Conservation (phyloP, 177 flowering plant genomes). For the Vitis hybrid region DNA sequence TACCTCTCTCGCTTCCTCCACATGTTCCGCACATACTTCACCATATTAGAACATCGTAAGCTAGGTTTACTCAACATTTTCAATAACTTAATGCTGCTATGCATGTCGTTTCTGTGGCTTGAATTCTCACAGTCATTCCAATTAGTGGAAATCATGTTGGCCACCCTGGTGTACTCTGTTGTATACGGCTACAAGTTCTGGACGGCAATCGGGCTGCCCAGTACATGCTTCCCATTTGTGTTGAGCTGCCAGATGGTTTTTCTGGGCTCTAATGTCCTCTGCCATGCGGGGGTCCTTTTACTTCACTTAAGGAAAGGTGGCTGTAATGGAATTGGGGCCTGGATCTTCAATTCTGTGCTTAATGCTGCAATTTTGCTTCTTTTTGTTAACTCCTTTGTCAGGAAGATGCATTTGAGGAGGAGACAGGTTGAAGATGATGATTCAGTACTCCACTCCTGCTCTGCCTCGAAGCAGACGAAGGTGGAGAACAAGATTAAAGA, state of each 20-base stretch:
- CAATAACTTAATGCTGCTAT: constrained; percentile 35
- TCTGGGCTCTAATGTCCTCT: constrained; percentile 36
- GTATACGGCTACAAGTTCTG: constrained; percentile 57
- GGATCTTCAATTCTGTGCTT: constrained; percentile 31
- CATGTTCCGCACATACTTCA: constrained; percentile 54
- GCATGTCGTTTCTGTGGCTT: constrained; percentile 49
- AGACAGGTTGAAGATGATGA: too few species aligned
- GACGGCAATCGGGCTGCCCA: constrained; percentile 42
- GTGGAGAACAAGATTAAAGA: too few species aligned
- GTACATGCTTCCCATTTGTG: constrained; percentile 40
- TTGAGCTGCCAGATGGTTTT: constrained; percentile 41
- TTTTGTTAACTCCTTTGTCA: constrained; percentile 16
- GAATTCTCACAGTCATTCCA: constrained; percentile 66
- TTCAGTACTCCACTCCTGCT: too few species aligned
- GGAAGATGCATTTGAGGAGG: neutral
- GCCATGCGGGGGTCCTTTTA: constrained; percentile 52
- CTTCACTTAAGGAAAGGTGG: constrained; percentile 51
- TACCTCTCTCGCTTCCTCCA: constrained; percentile 83
- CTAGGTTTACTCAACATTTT: constrained; percentile 38
- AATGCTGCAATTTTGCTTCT: constrained; percentile 20
- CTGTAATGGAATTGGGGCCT: constrained; percentile 48
- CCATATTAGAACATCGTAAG: constrained; percentile 48
- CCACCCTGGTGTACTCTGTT: constrained; percentile 35
- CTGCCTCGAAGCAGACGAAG: too few species aligned
- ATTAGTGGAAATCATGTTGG: constrained; percentile 42